phyloP scores from a whole-genome alignment of 2,329 filamentous ascomycete species.

The Epichloe typhina region DNA sequence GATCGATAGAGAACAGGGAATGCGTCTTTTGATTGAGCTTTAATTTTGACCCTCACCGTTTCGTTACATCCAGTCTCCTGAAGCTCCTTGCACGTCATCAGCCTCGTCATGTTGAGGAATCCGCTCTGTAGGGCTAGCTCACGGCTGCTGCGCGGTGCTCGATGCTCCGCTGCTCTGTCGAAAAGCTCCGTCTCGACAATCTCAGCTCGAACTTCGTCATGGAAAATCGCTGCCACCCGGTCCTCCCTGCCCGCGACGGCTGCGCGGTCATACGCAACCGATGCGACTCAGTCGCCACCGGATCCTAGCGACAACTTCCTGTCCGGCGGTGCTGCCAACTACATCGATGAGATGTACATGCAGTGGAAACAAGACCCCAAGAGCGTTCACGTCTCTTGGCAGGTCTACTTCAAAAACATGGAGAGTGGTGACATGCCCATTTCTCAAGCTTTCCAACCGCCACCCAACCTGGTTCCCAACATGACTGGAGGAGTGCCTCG shows the following conservation, averaged over 20 bases:
- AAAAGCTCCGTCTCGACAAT: conserved; percentile 30
- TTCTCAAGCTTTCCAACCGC: conserved; percentile 91
- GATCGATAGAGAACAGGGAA: conserved; percentile 20
- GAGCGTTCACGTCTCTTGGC: conserved; percentile 96
- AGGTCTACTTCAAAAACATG: conserved; percentile 99
- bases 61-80: conserved; percentile 4
- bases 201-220: conserved; percentile 27
- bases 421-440: conserved; percentile 96
- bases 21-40: conserved; percentile 14
- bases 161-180: conserved; percentile 28
- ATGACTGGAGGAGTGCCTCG: conserved; percentile 66
- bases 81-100: conserved; percentile 5
- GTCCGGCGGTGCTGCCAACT: conserved; percentile 92
- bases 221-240: conserved; percentile 32
- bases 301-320: conserved; percentile 94
- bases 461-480: conserved; percentile 77
- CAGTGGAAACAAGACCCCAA: conserved; percentile 89
- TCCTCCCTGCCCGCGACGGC: conserved; percentile 35
- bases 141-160: conserved; percentile 44
- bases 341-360: conserved; percentile 99
- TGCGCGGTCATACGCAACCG: conserved; percentile 41
- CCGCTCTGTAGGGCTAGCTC: conserved; percentile 52
- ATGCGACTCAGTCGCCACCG: conserved; percentile 38
- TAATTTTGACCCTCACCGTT: conserved; percentile 10
- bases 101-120: conserved; percentile 55